These are phyloP conservation scores for Cystofilobasidium capitatum DNA, from an alignment of 768 basidiomycete genomes.

Conservation along the genomic window DNA sequence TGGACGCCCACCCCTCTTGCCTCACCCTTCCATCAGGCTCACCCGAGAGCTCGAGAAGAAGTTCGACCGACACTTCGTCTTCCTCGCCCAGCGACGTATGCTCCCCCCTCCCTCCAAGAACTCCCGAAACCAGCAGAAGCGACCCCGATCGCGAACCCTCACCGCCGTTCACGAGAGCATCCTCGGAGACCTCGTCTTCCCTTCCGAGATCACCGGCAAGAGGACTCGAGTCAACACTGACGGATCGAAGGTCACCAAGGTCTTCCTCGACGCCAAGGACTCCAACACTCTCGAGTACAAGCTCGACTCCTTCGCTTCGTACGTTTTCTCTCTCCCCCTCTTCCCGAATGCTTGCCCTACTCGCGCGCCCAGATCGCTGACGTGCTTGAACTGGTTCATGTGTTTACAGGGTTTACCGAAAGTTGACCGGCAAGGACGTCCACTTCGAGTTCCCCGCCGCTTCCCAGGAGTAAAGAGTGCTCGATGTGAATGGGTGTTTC, in stretches of 20 bases:
- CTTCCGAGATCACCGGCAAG: constrained; percentile 98
- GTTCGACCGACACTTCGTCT: constrained; percentile 98
- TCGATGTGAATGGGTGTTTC: neutral
- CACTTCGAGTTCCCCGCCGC: constrained; percentile 14
- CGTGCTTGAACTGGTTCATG: neutral
- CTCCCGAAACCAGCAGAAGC: constrained; percentile 87
- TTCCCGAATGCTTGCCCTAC: neutral
- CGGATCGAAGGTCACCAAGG: constrained; percentile 91
- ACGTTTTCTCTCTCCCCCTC: constrained; percentile 48
- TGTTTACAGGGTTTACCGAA: constrained; percentile 13
- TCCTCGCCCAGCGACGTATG: constrained; percentile 97
- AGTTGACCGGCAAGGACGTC: constrained; percentile 27
- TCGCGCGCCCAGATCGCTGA: neutral
- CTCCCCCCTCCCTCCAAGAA: constrained; percentile 92
- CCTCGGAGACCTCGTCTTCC: constrained; percentile 96
- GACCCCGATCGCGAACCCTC: constrained; percentile 91
- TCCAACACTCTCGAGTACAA: constrained; percentile 98
- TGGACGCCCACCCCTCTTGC: neutral
- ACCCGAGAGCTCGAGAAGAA: constrained; percentile 99
- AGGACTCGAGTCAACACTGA: constrained; percentile 86
- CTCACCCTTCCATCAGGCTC: constrained; percentile 52
- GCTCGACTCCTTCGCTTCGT: constrained; percentile 97
- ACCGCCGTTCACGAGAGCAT: constrained; percentile 97
- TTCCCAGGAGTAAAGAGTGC: neutral
- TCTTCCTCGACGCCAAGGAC: constrained; percentile 96